A percentile compares a stretch with the other conserved stretches of the same genome.
These are phyloP conservation scores for Alternaria conjuncta DNA, from an alignment of 2,329 filamentous ascomycete species.

Conservation along the genomic window DNA sequence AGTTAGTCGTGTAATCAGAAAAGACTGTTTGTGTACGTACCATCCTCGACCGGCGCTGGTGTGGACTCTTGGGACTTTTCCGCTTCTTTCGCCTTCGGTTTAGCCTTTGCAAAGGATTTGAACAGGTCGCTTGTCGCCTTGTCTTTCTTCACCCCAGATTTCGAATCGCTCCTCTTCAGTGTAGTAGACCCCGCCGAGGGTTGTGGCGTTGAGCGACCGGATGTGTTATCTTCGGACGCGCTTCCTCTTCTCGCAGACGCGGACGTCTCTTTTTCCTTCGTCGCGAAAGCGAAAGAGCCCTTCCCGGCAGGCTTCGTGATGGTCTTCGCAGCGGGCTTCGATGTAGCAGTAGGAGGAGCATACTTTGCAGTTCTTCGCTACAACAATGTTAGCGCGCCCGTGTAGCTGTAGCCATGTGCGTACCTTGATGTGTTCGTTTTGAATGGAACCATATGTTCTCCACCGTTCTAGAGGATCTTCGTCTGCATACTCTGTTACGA, in stretches of 20 bases:
- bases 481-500: conserved; percentile 61
- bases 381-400: conserved; percentile 18
- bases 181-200: conserved; percentile 26
- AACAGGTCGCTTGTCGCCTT: conserved; percentile 69
- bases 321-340: conserved; percentile 16
- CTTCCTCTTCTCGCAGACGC: conserved; percentile 27
- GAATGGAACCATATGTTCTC: conserved; percentile 74
- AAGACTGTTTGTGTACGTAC: conserved; percentile 35
- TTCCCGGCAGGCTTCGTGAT: conserved; percentile 24
- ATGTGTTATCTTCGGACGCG: conserved; percentile 44
- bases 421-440: conserved; percentile 71
- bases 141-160: conserved; percentile 63
- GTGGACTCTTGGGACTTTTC: conserved; percentile 53
- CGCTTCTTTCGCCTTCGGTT: conserved; percentile 59
- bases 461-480: conserved; percentile 67
- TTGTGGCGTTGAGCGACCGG: conserved; percentile 44
- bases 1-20: conserved; percentile 30
- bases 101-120: conserved; percentile 77
- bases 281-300: conserved; percentile 16
- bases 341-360: conserved; percentile 42
- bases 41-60: conserved; percentile 56
- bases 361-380: conserved; percentile 54
- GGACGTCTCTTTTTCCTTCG: conserved; percentile 32
- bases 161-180: conserved; percentile 46
- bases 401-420: neutral